Evolutionary conservation across 495 filamentous ascomycete species (phyloP).

Genomic region (Extremus antarcticus): DNA sequence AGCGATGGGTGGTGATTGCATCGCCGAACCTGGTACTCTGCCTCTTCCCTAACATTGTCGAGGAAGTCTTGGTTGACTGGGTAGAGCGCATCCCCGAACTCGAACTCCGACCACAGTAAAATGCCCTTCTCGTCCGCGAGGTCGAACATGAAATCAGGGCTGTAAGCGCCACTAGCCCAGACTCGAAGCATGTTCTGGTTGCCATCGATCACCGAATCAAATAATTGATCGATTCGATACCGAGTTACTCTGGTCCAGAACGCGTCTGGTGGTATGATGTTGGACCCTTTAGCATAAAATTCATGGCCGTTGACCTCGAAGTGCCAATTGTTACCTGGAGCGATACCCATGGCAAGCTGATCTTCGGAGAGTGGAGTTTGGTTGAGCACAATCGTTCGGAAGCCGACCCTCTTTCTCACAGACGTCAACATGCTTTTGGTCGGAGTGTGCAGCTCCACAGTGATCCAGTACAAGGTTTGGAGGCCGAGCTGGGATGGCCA

Average conservation of each 20-base stretch:
- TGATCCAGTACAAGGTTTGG: slow-evolving; percentile 50
- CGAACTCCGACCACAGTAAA: slow-evolving; percentile 57
- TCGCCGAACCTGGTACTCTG: slow-evolving; percentile 51
- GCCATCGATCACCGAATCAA: slow-evolving; percentile 45
- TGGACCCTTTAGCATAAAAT: slow-evolving; percentile 56
- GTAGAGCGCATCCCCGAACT: slow-evolving; percentile 56
- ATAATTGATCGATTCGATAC: slow-evolving; percentile 42
- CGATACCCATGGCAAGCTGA: slow-evolving; percentile 46
- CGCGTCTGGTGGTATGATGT: slow-evolving; percentile 55
- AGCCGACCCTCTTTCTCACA: slow-evolving; percentile 49
- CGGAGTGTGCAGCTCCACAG: slow-evolving; percentile 36
- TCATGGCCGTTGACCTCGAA: slow-evolving; percentile 59
- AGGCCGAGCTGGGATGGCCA: slow-evolving; percentile 51
- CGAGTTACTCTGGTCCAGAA: slow-evolving; percentile 57
- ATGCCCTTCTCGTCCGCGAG: slow-evolving; percentile 52
- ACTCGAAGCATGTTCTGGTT: slow-evolving; percentile 64
- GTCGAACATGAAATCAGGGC: slow-evolving; percentile 59
- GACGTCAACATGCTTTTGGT: slow-evolving; percentile 32
- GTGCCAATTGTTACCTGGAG: slow-evolving; percentile 57
- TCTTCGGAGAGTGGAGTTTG: slow-evolving; percentile 47
- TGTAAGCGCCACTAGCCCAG: slow-evolving; percentile 55
- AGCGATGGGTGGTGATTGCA: slow-evolving; percentile 58
- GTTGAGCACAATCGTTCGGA: slow-evolving; percentile 59
- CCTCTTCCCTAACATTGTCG: slow-evolving; percentile 47
- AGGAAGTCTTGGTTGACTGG: slow-evolving; percentile 46